Evolutionary conservation across 73 alveolate genomes (phyloP), one percentile per base, ranked within the genome.

Genomic region (Paramecium sonneborni): DNA sequence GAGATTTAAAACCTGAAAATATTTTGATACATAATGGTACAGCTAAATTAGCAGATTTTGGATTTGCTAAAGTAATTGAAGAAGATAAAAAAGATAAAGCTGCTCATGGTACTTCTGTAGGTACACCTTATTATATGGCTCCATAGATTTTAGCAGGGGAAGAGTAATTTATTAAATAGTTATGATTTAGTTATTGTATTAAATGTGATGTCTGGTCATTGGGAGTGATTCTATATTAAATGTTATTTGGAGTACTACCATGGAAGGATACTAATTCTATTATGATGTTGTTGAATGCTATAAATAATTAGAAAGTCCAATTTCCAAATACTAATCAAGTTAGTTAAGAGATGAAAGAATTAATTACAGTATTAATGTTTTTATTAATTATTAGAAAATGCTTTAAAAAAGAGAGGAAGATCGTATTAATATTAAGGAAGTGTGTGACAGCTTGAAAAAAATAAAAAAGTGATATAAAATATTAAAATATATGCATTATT

Each of bases 201-300:
- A 88, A 88, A 70, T 88, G 94, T 39, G 94, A 88, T 88, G 94
- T 88, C 32, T 88, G 94, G 94, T 88, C 94, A 18, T 43, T 88
- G 20, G 94, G 94, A 12, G 90, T 88, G 6, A 70, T 88, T 57
- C 46, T 88, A 0, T 88, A 88, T 69, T 62, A 88, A 69, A 69
- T 88, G 43, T 34, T 88, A 11, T 88, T 39, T 88, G 94, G 94
- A 44, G 70, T 69, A 7, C 84, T 82, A 9, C 94, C 94, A 39
- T 88, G 94, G 94, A 88, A 44, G 86, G 94, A 88, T 43, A 82
- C 90, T 23, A 21, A 79, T 37, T 79, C 90, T 11, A 79, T 79
- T 39, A 79, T 79, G 55, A 9, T 18, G 28, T 46, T 79, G 28
- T 79, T 79, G 74, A 79, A n/a, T 39, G 69, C 90, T 24, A 79